These are phyloP conservation scores for Candida broadrunensis DNA, from an alignment of 805 yeast species.

Conservation along the genomic window DNA sequence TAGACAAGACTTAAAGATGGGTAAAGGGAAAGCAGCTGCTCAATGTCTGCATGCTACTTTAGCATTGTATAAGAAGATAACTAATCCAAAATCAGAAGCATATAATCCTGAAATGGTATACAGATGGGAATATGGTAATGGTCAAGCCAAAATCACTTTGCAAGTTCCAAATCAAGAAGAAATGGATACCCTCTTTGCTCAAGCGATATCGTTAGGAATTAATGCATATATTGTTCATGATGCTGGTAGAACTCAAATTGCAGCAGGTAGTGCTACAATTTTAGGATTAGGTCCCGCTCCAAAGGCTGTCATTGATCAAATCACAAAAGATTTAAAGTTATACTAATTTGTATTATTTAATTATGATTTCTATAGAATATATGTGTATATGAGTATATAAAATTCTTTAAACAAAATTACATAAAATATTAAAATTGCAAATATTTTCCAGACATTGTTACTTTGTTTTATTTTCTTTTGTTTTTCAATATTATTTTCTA, in stretches of 20 bases:
- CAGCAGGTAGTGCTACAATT: constrained; percentile 95
- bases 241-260: constrained; percentile 96
- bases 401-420: not conserved
- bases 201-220: constrained; percentile 75
- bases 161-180: constrained; percentile 68
- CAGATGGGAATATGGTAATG: constrained; percentile 74
- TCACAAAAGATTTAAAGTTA: constrained; percentile 75
- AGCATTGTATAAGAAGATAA: constrained; percentile 74
- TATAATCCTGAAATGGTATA: constrained; percentile 61
- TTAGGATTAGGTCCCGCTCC: constrained; percentile 99
- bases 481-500: too few species aligned
- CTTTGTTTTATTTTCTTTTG: too few species aligned
- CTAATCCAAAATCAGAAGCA: constrained; percentile 47
- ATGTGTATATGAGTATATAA: not conserved
- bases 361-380: not conserved
- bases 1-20: constrained; percentile 86
- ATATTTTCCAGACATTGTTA: too few species aligned
- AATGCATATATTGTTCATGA: constrained; percentile 84
- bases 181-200: constrained; percentile 74
- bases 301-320: constrained; percentile 68
- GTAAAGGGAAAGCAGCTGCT: constrained; percentile 94
- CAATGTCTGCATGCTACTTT: constrained; percentile 98
- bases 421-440: not conserved
- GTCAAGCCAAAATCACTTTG: constrained; percentile 92
- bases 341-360: constrained; percentile 45